Percentiles rank a stretch among this genome's conserved stretches.
These are phyloP conservation scores for Entomophthora muscae DNA, from an alignment of 371 early-diverging fungal species.

Conservation along the genomic window DNA sequence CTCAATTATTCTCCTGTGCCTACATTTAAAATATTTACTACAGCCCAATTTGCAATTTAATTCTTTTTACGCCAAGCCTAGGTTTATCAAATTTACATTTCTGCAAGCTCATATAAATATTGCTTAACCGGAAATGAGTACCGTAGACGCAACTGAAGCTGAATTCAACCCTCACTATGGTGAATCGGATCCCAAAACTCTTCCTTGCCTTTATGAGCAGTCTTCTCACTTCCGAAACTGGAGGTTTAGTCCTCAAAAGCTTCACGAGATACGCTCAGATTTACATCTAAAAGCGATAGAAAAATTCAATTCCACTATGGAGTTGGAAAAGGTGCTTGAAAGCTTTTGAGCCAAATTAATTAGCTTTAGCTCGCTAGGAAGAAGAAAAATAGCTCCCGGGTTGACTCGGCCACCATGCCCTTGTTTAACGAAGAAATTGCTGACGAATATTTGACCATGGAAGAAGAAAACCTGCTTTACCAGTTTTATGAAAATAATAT, in stretches of 20 bases:
- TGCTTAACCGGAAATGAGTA: too few relatives aligned
- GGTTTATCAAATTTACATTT: too few relatives aligned
- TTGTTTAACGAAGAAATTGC: background rate
- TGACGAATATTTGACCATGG: background rate
- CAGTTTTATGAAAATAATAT: background rate
- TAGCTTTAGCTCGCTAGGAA: background rate
- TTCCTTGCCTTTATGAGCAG: background rate
- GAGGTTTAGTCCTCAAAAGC: background rate
- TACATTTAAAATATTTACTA: too few relatives aligned
- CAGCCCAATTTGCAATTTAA: background rate
- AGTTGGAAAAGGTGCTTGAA: background rate
- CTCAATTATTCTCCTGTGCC: too few relatives aligned
- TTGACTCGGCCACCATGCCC: background rate
- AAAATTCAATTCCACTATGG: background rate
- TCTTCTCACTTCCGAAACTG: background rate
- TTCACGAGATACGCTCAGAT: background rate
- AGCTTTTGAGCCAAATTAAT: background rate
- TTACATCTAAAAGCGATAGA: background rate
- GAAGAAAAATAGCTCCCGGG: background rate
- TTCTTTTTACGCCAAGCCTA: background rate
- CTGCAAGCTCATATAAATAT: too few relatives aligned
- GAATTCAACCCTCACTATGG: background rate
- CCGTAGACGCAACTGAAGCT: too few relatives aligned
- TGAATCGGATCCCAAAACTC: background rate
- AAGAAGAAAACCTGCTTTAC: background rate